phyloP scores from a whole-genome alignment of 2,329 filamentous ascomycete species.

The Xylariales sp. region DNA sequence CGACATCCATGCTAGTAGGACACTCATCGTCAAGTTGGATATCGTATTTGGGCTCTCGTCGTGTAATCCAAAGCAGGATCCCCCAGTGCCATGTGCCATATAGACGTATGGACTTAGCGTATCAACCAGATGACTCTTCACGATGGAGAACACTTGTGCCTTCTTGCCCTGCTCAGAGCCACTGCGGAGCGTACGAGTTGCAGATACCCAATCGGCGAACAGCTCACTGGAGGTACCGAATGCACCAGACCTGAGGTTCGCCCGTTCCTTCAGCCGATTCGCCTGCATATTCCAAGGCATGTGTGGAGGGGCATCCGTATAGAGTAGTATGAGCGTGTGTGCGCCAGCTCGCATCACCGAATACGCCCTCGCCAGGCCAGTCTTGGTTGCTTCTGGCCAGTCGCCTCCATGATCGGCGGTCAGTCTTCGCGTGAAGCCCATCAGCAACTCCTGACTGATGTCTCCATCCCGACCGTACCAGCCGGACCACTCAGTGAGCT shows the following conservation, averaged over 20 bases:
- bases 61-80: slow-evolving; percentile 31
- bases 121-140: slow-evolving; percentile 20
- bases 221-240: slow-evolving; percentile 28
- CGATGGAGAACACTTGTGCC: slow-evolving; percentile 39
- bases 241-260: slow-evolving; percentile 4
- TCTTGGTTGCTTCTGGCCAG: slow-evolving; percentile 44
- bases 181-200: slow-evolving; percentile 26
- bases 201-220: slow-evolving; percentile 42
- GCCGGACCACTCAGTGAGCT: slow-evolving; percentile 42
- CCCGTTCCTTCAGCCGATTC: slow-evolving; percentile 24
- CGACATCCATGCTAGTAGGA: slow-evolving; percentile 30
- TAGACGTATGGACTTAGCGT: slow-evolving; percentile 33
- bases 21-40: slow-evolving; percentile 8
- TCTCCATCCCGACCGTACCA: slow-evolving; percentile 32
- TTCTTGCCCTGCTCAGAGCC: slow-evolving; percentile 26
- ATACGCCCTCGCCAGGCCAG: slow-evolving; percentile 41
- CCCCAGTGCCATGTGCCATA: slow-evolving; percentile 36
- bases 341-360: slow-evolving; percentile 41
- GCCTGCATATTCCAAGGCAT: slow-evolving; percentile 24
- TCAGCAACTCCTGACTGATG: slow-evolving; percentile 28
- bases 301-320: slow-evolving; percentile 45
- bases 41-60: slow-evolving; percentile 24
- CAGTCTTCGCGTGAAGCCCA: slow-evolving; percentile 31
- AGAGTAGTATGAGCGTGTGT: slow-evolving; percentile 44
- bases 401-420: slow-evolving; percentile 31